phyloP scores from a whole-genome alignment of 2,329 filamentous ascomycete species.

The Chrysosporium keratinophilum region DNA sequence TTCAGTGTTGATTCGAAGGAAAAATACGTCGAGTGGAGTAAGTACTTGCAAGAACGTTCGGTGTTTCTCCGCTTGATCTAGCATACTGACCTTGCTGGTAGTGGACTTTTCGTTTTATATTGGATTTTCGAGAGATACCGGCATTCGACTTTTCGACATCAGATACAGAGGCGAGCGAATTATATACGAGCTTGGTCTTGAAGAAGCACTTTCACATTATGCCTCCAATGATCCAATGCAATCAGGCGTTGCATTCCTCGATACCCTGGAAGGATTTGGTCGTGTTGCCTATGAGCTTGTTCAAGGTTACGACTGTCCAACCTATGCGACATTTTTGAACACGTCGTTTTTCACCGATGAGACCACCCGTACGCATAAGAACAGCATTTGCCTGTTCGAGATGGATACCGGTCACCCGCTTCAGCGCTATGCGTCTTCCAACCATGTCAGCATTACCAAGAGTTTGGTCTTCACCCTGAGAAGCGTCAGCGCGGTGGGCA shows the following conservation, averaged over 20 bases:
- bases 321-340: slow-evolving; percentile 22
- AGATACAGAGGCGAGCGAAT: slow-evolving; percentile 43
- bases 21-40: slow-evolving; percentile 41
- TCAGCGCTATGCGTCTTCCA: slow-evolving; percentile 34
- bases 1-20: slow-evolving; percentile 36
- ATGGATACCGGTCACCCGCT: slow-evolving; percentile 42
- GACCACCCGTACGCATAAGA: slow-evolving; percentile 26
- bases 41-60: not conserved
- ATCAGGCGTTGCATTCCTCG: slow-evolving; percentile 22
- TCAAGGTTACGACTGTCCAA: slow-evolving; percentile 23
- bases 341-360: slow-evolving; percentile 22
- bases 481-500: slow-evolving; percentile 34
- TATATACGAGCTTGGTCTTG: slow-evolving; percentile 44
- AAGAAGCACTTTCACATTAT: slow-evolving; percentile 46
- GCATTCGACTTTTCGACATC: slow-evolving; percentile 42
- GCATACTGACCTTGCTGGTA: not conserved
- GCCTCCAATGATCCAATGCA: slow-evolving; percentile 29
- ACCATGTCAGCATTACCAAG: slow-evolving; percentile 31
- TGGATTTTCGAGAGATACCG: slow-evolving; percentile 36
- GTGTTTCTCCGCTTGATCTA: not conserved
- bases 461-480: slow-evolving; percentile 33
- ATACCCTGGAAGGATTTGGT: slow-evolving; percentile 28
- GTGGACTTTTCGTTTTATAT: slow-evolving; percentile 46
- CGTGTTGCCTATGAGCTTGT: slow-evolving; percentile 16
- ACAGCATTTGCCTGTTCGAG: slow-evolving; percentile 50